Base-by-base conservation (phyloP, 2,329 filamentous ascomycete species). In the Talaromyces sp. region DNA sequence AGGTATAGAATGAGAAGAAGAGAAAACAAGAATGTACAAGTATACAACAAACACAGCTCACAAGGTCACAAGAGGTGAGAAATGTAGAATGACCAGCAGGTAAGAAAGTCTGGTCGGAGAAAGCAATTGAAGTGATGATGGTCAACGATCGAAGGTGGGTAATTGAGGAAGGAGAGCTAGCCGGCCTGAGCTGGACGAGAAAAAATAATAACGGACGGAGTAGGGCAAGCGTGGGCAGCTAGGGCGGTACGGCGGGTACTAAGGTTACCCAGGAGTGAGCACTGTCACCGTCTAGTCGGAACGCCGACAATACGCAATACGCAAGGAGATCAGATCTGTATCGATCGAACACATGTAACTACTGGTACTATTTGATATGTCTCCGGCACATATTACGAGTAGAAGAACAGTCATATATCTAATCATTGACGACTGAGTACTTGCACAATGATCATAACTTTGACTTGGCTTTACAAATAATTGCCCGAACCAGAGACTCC, bases 131-230 rank as follows among this genome's bases (percentile, higher is more conserved):
- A 58, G 35, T 56, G 49, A 56, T 33, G 54, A 43, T 39, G 52
- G 47, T 13, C 13, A 37, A 49, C 11, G 43, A 45, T 54, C 8
- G 19, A 22, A 3, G 19, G 58, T 39, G 47, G 49, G 63, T 50
- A 50, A 47, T 43, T 41, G 58, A 43, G 60, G 43, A 33, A 27
- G 37, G 41, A 41, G 43, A 64, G 56, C 47, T 56, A 47, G 31
- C 22, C 16, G 24, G 45, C 50, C 19, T n/a, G 8, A 49, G 39
- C 60, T 62, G 49, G 60, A 52, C 49, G 8, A 56, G 47, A 63
- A 62, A 62, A 63, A 59, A 45, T 45, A 47, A 45, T 56, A 49
- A 41, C 47, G 60, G 47, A 39, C 49, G 47, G 47, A 54, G 41
- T 24, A 62, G 35, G 47, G 41, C 35, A 56, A 62, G 50, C 50